phyloP scores from a whole-genome alignment of 192 early-diverging fungal genomes.

The Pilobolus umbonatus region DNA sequence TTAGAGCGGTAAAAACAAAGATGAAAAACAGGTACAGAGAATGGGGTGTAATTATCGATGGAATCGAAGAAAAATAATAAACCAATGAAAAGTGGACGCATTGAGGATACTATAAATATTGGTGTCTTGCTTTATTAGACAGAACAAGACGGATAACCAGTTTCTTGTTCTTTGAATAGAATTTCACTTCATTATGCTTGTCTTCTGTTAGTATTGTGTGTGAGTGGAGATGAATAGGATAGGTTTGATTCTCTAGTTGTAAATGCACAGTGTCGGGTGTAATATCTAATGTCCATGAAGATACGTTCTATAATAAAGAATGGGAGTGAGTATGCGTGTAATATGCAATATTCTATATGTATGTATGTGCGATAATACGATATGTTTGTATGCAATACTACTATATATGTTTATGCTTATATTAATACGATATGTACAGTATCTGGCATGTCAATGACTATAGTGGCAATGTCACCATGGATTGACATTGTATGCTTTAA shows the following conservation, averaged over 20 bases:
- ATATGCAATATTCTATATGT: neutral
- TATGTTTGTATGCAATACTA: neutral
- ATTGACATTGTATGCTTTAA: slow-evolving; percentile 2
- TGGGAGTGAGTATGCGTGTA: neutral
- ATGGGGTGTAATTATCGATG: too few relatives aligned
- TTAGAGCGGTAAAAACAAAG: neutral
- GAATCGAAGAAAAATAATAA: too few relatives aligned
- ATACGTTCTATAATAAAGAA: neutral
- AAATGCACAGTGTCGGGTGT: too few relatives aligned
- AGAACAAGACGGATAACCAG: neutral
- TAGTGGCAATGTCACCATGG: neutral
- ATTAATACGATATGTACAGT: slow-evolving; percentile 7
- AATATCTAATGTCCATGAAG: slow-evolving; percentile 1
- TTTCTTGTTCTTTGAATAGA: neutral
- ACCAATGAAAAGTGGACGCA: too few relatives aligned
- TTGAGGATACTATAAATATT: slow-evolving; percentile 14
- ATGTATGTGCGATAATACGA: neutral
- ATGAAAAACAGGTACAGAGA: neutral
- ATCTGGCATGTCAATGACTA: slow-evolving; percentile 5
- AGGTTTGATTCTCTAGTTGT: too few relatives aligned
- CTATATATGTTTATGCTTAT: neutral
- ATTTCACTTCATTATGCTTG: neutral
- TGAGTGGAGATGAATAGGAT: neutral
- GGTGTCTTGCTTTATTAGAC: slow-evolving; percentile 4
- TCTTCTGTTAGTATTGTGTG: neutral